Conservation (phyloP, 192 early-diverging fungal genomes). For the Dissophora ornata region DNA sequence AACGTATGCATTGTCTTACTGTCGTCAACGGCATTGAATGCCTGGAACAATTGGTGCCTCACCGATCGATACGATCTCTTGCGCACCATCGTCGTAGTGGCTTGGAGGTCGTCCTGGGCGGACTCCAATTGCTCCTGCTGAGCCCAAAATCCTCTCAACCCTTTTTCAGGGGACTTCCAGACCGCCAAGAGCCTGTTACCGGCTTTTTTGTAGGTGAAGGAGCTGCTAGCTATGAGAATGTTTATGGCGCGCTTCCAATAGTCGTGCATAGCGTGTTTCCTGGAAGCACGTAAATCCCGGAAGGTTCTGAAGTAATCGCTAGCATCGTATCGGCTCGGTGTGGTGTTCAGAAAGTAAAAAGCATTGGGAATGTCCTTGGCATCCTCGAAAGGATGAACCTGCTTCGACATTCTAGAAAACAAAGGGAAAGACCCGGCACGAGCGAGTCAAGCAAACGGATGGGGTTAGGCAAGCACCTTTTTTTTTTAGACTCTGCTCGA, state of each 20-base stretch:
- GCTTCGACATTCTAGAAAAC: background rate
- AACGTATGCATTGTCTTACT: slow-evolving; percentile 2
- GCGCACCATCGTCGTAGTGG: slow-evolving; percentile 3
- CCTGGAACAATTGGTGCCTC: background rate
- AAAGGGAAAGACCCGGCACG: background rate
- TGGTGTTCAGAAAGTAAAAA: slow-evolving; percentile 15
- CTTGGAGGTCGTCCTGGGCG: background rate
- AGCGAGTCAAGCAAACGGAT: background rate
- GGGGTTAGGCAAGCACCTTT: background rate
- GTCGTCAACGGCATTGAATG: slow-evolving; percentile 25
- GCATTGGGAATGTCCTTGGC: slow-evolving; percentile 11
- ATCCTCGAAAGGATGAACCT: background rate
- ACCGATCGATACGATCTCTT: slow-evolving; percentile 10
- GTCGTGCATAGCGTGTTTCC: slow-evolving; percentile 8
- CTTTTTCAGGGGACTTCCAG: slow-evolving; percentile 20
- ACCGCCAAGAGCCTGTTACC: slow-evolving; percentile 1
- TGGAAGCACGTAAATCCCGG: slow-evolving; percentile 11
- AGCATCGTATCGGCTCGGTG: slow-evolving; percentile 2
- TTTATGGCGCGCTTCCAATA: slow-evolving; percentile 9
- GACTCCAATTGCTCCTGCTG: slow-evolving; percentile 14
- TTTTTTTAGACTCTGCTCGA: background rate
- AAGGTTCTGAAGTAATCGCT: slow-evolving; percentile 21
- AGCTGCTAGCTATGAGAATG: background rate
- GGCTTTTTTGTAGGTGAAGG: background rate
- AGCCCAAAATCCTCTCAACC: slow-evolving; percentile 19